A percentile compares a stretch with the other conserved stretches of the same genome.
Conservation (phyloP, 345 rosid species). For the Heritiera fomes region DNA sequence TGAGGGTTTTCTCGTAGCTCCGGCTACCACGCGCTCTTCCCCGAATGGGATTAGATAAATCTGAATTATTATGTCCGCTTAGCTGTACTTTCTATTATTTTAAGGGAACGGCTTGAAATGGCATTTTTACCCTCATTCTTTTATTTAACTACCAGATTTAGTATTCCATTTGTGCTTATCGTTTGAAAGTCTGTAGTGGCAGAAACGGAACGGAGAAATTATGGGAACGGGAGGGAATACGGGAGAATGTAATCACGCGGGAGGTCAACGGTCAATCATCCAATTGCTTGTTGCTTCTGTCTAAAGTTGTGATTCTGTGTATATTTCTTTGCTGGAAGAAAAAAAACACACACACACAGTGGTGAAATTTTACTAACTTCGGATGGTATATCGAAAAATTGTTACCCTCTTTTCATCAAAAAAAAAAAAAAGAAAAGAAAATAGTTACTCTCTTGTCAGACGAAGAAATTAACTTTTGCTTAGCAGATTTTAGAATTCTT, state of each 20-base stretch:
- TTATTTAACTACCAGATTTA: neutral
- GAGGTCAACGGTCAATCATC: conserved; percentile 53
- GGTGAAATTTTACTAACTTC: no score
- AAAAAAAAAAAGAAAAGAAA: no score
- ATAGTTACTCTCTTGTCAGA: no score
- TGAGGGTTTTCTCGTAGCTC: no score
- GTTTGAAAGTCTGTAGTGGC: conserved; percentile 25
- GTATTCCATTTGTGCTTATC: neutral
- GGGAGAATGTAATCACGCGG: conserved; percentile 35
- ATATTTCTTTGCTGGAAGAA: neutral
- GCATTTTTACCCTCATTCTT: neutral
- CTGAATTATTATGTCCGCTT: conserved; percentile 44
- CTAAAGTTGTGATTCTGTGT: conserved; percentile 29
- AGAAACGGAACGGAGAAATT: conserved; percentile 50
- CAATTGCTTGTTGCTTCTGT: conserved; percentile 9
- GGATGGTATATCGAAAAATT: no score
- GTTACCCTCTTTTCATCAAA: no score
- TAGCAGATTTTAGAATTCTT: no score
- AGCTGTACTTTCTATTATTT: conserved; percentile 45
- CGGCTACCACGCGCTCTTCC: conserved; percentile 21
- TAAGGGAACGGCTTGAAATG: neutral
- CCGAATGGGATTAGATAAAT: conserved; percentile 22
- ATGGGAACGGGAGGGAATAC: conserved; percentile 20
- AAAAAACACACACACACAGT: no score
- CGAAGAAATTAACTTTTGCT: no score